Evolutionary conservation across 2,329 filamentous ascomycete genomes (phyloP), one percentile per base, ranked within the genome.

Genomic region (Pseudogymnoascus sp.): DNA sequence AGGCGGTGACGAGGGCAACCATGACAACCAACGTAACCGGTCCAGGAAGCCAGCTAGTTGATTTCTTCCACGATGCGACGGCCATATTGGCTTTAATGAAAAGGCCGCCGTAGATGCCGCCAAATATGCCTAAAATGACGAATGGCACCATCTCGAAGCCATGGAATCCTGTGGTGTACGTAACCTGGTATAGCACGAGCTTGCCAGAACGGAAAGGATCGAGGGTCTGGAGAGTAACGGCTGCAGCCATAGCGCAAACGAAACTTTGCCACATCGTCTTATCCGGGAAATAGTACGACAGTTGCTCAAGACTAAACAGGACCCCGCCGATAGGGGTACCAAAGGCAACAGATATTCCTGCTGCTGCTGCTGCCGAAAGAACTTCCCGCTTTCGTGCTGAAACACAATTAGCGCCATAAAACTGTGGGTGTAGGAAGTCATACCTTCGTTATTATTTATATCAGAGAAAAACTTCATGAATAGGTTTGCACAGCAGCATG

Each of bases 191-290:
- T 60, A 97, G 78, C 50, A 97, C 94, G 60, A 97, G 87, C 73
- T 99, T 95, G 60, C 93, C 94, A 1, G 92, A 96, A 60, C 94
- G 85, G 72, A 97, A 97, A 4, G 94, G 94, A 71, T 99, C 94
- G 64, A 96, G 83, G 4, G 90, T 90, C 73, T 97, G 93, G 4
- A 99, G 79, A 12, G 91, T 91, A 37, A 97, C 90, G 16, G 94
- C 93, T 14, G 92, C 94, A n/a, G 96, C 90, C 92, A 97, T 97
- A 71, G 94, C 94, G 69, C 94, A 97, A 39, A 99, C 94, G 70
- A 99, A 99, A 69, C 91, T 96, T 73, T 97, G 94, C 94, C 94
- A 99, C 94, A 99, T 97, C 8, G 94, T 97, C 75, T 97, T 97
- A 75, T 97, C 93, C 0, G 94, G 93, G 68, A 97, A 97, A 74